Evolutionary conservation across 1,284 basidiomycete species (phyloP).

Genomic region (Xerocomus tenax): DNA sequence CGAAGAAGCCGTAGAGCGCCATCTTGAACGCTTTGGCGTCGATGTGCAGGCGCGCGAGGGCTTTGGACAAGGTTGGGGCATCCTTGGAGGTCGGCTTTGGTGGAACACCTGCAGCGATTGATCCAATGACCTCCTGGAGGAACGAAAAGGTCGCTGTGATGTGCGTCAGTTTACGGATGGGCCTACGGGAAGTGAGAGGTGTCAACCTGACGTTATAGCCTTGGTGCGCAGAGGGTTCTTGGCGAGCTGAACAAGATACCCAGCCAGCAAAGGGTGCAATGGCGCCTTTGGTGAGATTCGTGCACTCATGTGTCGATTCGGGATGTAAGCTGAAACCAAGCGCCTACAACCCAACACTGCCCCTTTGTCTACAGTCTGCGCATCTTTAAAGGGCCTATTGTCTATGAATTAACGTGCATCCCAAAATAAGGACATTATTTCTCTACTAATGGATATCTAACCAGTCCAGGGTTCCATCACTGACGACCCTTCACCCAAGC

Average conservation of each 20-base stretch:
- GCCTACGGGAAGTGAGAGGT: not conserved
- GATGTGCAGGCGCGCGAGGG: constrained; percentile 50
- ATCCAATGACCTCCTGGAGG: constrained; percentile 73
- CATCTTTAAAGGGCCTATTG: not conserved
- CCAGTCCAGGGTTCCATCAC: constrained; percentile 12
- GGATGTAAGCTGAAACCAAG: not conserved
- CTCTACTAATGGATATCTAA: constrained; percentile 15
- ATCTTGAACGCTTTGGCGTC: constrained; percentile 68
- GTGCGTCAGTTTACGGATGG: constrained; percentile 2
- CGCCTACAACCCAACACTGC: not conserved
- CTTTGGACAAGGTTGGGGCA: constrained; percentile 45
- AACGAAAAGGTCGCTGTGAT: constrained; percentile 57
- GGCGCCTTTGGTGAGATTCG: constrained; percentile 21
- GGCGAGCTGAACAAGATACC: constrained; percentile 56
- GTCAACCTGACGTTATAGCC: constrained; percentile 55
- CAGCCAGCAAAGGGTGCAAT: constrained; percentile 49
- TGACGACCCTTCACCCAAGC: constrained; percentile 49
- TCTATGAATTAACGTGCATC: not conserved
- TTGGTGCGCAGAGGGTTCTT: constrained; percentile 68
- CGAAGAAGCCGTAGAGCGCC: constrained; percentile 73
- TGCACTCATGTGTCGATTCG: constrained; percentile 32
- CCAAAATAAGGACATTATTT: constrained; percentile 13
- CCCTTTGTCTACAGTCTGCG: not conserved
- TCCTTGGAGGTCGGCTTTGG: constrained; percentile 43
- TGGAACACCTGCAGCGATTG: constrained; percentile 56